Evolutionary conservation across 495 filamentous ascomycete species (phyloP).

Genomic region (Lichenothelia convexa): DNA sequence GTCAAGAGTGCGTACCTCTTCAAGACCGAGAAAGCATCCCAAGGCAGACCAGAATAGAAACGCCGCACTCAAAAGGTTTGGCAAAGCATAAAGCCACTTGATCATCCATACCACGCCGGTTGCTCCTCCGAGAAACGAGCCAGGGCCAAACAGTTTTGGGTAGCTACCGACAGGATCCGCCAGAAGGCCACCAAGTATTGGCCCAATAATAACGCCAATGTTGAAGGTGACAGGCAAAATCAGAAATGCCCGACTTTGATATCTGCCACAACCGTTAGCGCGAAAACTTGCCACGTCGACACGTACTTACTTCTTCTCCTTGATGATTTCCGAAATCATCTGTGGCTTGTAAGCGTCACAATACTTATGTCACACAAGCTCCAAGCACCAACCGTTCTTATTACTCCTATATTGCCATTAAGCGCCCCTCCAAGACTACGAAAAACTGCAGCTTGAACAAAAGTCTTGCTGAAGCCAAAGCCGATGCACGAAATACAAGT

Average conservation of each 20-base stretch:
- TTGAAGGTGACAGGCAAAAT: slow-evolving; percentile 72
- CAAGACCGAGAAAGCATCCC: slow-evolving; percentile 43
- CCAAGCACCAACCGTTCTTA: slow-evolving; percentile 33
- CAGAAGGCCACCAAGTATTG: slow-evolving; percentile 44
- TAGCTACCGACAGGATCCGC: slow-evolving; percentile 51
- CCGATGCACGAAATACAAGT: slow-evolving; percentile 53
- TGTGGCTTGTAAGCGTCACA: neutral
- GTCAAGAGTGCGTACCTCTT: slow-evolving; percentile 36
- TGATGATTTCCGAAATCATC: slow-evolving; percentile 63
- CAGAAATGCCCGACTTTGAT: slow-evolving; percentile 58
- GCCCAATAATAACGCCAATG: slow-evolving; percentile 56
- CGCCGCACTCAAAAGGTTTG: slow-evolving; percentile 52
- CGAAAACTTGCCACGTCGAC: neutral
- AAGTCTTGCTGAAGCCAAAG: slow-evolving; percentile 61
- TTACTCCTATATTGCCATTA: slow-evolving; percentile 66
- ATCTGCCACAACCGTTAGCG: slow-evolving; percentile 20
- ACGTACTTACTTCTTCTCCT: slow-evolving; percentile 34
- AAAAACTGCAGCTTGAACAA: slow-evolving; percentile 56
- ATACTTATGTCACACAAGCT: neutral
- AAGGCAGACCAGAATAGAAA: slow-evolving; percentile 40
- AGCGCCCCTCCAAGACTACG: slow-evolving; percentile 50
- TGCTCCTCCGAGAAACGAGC: slow-evolving; percentile 29
- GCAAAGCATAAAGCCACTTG: slow-evolving; percentile 54
- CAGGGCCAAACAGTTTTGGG: slow-evolving; percentile 44
- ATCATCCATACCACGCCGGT: slow-evolving; percentile 44